Base-by-base conservation (phyloP, 805 yeast species). In the Myxozyma kluyveri region DNA sequence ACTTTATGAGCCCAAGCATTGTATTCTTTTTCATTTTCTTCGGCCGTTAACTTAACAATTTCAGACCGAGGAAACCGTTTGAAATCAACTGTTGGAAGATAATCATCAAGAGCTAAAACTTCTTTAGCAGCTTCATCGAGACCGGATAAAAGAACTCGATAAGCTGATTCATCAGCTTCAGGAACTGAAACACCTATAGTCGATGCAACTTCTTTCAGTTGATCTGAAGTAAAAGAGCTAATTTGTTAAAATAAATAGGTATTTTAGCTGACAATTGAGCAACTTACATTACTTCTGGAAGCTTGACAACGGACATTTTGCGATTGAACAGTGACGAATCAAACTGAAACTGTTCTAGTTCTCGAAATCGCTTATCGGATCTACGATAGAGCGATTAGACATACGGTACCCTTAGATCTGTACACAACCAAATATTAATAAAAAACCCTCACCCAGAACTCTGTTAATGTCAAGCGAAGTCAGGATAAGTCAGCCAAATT, bases 1-100 rank as follows among this genome's bases (percentile, higher is more conserved):
- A 62, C 64, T 45, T 64, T 58, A 54, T 61, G 62, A 1, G 62
- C 69, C 73, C 74, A 70, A 2, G 72, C 73, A 19, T 54, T 54
- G 37, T 43, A 45, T 23, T 70, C 69, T 44, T 64, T 59, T 46
- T 66, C 63, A 45, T 64, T 59, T 46, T 67, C 63, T 18, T 64
- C 67, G 9, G 55, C 56, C 3, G 52, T 60, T 4, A 57, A 47
- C 3, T 67, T 68, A 31, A 51, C 31, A 12, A 66, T 53, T 47
- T 67, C 57, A 19, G 60, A 59, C 46, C 73, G 63, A 14, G 73
- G 73, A 46, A 67, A 69, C 38, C 70, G 59, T 22, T 59, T 62
- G 6, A 61, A 50, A 55, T 69, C 71, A 5, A 66, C 61, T 6
- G 59, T 55, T 9, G 67, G 70, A 23, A 59, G 45, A 51, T 62